These are phyloP conservation scores for Mucor plumbeus DNA, from an alignment of 371 early-diverging fungal species.

Conservation along the genomic window DNA sequence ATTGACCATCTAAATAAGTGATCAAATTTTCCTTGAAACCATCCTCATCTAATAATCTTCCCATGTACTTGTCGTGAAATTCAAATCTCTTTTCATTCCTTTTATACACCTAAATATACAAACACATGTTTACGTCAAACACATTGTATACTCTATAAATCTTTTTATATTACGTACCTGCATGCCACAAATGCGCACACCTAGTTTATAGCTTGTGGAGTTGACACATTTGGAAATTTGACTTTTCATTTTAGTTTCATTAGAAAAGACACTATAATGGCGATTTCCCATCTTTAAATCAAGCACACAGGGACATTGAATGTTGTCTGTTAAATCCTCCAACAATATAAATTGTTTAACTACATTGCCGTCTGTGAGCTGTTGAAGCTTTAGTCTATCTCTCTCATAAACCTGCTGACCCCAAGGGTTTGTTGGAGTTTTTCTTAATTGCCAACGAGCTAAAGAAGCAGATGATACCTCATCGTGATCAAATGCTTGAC, in stretches of 20 bases:
- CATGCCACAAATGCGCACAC: conserved; percentile 93
- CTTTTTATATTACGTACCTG: conserved; percentile 29
- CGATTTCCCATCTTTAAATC: conserved; percentile 97
- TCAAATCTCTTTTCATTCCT: conserved; percentile 40
- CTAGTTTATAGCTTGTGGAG: conserved; percentile 84
- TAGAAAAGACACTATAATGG: conserved; percentile 87
- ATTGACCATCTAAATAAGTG: conserved; percentile 78
- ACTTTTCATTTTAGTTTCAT: conserved; percentile 72
- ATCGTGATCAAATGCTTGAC: not conserved
- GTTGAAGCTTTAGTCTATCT: conserved; percentile 18
- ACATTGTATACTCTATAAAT: not conserved
- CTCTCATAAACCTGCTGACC: conserved; percentile 28
- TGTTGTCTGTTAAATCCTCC: conserved; percentile 86
- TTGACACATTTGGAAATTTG: conserved; percentile 86
- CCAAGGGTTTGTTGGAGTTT: conserved; percentile 25
- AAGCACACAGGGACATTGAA: conserved; percentile 85
- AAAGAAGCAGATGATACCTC: not conserved
- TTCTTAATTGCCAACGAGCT: conserved; percentile 20
- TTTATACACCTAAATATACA: conserved; percentile 55
- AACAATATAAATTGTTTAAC: conserved; percentile 76
- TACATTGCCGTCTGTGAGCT: conserved; percentile 24
- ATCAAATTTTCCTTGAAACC: conserved; percentile 76
- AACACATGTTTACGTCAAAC: not conserved
- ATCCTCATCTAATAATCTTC: conserved; percentile 78
- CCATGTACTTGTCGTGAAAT: conserved; percentile 93